Percentiles rank a stretch among this genome's conserved stretches.
Conservation (phyloP, 164 flowering plant genomes). For the Platanus orientalis region DNA sequence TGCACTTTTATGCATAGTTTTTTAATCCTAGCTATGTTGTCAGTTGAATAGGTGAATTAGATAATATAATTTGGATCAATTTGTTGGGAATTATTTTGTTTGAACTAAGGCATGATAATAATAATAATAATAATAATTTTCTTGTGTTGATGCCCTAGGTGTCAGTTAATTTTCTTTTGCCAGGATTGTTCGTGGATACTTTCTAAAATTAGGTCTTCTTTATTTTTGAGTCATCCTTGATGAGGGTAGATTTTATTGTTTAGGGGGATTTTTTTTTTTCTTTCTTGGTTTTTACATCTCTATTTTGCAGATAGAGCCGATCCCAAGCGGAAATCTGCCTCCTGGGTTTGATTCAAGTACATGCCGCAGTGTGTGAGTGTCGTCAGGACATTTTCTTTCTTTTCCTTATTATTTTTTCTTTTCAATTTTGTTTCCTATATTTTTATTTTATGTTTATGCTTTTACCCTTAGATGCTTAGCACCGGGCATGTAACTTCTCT, state of each 20-base stretch:
- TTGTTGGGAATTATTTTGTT: too few relatives aligned
- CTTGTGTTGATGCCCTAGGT: not conserved
- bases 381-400: conserved; percentile 12
- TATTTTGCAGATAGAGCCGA: conserved; percentile 40
- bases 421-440: conserved; percentile 3
- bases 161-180: not conserved
- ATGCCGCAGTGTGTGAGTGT: conserved; percentile 44
- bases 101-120: too few relatives aligned
- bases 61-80: too few relatives aligned
- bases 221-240: not conserved
- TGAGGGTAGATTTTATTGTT: conserved; percentile 8
- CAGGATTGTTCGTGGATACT: not conserved
- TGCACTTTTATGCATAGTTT: too few relatives aligned
- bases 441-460: conserved; percentile 7
- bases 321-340: conserved; percentile 43
- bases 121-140: too few relatives aligned
- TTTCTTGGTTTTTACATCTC: conserved; percentile 11
- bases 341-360: conserved; percentile 41
- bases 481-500: not conserved
- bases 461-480: conserved; percentile 2
- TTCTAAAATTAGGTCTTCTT: not conserved
- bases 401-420: conserved; percentile 5
- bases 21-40: too few relatives aligned
- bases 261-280: conserved; percentile 13
- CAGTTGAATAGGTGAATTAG: too few relatives aligned